Base-by-base conservation (phyloP, 805 yeast genomes). In the Spathaspora arborariae region DNA sequence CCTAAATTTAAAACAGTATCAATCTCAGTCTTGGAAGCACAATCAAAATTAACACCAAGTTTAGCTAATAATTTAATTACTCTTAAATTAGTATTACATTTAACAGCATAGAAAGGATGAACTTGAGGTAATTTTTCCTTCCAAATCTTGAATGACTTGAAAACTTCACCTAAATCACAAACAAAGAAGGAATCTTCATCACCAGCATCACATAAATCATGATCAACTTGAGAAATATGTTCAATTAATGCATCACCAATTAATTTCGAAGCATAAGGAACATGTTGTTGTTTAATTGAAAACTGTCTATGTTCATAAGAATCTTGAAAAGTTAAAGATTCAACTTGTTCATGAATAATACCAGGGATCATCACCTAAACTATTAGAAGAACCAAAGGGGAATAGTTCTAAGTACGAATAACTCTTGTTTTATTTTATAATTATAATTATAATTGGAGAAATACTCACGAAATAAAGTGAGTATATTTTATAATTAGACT, bases 81-180 rank as follows among this genome's bases (percentile, higher is more conserved):
- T 46, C 68, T 68, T 5, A 68, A 56, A 60, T 89, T 83, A 34
- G 90, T 85, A 72, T 92, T 92, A 70, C 98, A 92, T 68, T 92
- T 92, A 55, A 92, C 94, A 16, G 99, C 99, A 66, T 91, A 92
- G 60, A 78, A 84, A n/a, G 97, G 96, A 47, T 79, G 77, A 33
- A 92, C 84, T 39, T 82, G 71, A 18, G 97, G 96, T 57, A 92
- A 72, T 35, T 71, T 63, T 19, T 54, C 43, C 22, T 62, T 59
- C 97, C 98, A 92, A 36, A 79, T 69, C n/a, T 64, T 51, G 50
- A 75, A 75, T 45, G 89, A 75, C 48, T 83, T 75, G 49, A 71
- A 72, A 30, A 94, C 77, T 57, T 85, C 84, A 22, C 87, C 88
- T 50, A 89, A 66, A 66, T 92, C 96, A 55, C 94, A 87, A 39